These are phyloP conservation scores for Epichloe glyceriae DNA, from an alignment of 2,329 filamentous ascomycete species.

Conservation along the genomic window DNA sequence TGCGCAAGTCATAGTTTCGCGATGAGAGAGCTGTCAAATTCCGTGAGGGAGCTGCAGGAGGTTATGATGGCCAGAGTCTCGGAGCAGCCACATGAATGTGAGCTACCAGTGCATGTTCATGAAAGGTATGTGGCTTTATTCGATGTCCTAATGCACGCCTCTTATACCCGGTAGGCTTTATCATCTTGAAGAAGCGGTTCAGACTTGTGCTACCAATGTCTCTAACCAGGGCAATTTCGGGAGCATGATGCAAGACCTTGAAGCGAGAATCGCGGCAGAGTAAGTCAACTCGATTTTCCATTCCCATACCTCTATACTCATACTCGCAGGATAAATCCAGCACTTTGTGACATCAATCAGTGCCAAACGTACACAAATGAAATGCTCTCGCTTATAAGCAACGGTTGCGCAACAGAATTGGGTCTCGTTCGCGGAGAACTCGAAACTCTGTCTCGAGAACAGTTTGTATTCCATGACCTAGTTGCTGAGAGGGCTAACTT, in stretches of 20 bases:
- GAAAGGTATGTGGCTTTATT: background rate
- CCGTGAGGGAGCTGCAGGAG: background rate
- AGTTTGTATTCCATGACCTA: slow-evolving; percentile 3
- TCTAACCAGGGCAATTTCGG: background rate
- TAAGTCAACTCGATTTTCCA: background rate
- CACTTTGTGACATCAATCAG: slow-evolving; percentile 1
- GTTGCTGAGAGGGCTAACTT: background rate
- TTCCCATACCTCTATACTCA: background rate
- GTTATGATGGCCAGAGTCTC: background rate
- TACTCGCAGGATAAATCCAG: slow-evolving; percentile 3
- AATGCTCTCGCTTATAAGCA: slow-evolving; percentile 1
- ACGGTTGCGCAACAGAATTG: slow-evolving; percentile 3
- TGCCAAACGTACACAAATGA: slow-evolving; percentile 3
- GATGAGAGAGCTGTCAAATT: background rate
- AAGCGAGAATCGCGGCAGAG: slow-evolving; percentile 2
- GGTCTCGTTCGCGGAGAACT: background rate
- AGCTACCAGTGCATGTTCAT: background rate
- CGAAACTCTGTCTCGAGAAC: slow-evolving; percentile 7
- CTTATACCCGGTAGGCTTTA: slow-evolving; percentile 3
- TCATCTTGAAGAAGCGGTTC: slow-evolving; percentile 1
- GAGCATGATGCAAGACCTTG: background rate
- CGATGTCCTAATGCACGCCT: background rate
- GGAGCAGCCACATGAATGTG: background rate
- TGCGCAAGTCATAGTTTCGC: background rate
- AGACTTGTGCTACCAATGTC: background rate